These are phyloP conservation scores for Vitis labrusca DNA, from an alignment of 164 flowering plant genomes.

Conservation along the genomic window DNA sequence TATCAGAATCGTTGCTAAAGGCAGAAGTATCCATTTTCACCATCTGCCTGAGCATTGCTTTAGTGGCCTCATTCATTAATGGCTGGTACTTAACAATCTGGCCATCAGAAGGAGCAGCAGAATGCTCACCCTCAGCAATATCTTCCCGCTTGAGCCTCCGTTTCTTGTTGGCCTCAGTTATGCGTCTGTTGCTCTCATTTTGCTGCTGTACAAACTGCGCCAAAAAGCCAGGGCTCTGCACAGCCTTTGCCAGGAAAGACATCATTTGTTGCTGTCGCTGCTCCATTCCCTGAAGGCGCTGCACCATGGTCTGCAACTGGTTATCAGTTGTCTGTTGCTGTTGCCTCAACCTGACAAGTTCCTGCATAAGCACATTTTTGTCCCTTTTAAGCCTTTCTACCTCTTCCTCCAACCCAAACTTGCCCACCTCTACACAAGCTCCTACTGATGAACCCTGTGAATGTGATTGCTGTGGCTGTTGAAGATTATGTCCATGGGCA, in stretches of 20 bases:
- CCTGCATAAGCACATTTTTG: conserved; percentile 96
- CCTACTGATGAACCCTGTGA: conserved; percentile 65
- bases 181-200: conserved; percentile 64
- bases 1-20: conserved; percentile 30
- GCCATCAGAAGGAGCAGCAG: conserved; percentile 48
- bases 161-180: conserved; percentile 73
- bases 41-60: conserved; percentile 74
- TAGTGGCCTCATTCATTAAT: conserved; percentile 65
- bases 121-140: conserved; percentile 25
- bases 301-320: conserved; percentile 81
- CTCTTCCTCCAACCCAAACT: conserved; percentile 96
- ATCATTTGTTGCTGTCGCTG: conserved; percentile 98
- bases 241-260: conserved; percentile 95
- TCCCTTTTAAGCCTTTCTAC: conserved; percentile 93
- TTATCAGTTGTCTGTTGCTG: conserved; percentile 90
- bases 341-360: conserved; percentile 88
- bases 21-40: conserved; percentile 46
- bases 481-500: conserved; percentile 52
- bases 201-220: conserved; percentile 91
- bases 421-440: conserved; percentile 97
- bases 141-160: conserved; percentile 75
- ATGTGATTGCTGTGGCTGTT: conserved; percentile 57
- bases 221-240: conserved; percentile 89
- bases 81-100: conserved; percentile 91
- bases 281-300: conserved; percentile 96